Percentiles rank a stretch among this genome's conserved stretches.
phyloP scores from a whole-genome alignment of 371 early-diverging fungal species.

The Mortierella sp. region DNA sequence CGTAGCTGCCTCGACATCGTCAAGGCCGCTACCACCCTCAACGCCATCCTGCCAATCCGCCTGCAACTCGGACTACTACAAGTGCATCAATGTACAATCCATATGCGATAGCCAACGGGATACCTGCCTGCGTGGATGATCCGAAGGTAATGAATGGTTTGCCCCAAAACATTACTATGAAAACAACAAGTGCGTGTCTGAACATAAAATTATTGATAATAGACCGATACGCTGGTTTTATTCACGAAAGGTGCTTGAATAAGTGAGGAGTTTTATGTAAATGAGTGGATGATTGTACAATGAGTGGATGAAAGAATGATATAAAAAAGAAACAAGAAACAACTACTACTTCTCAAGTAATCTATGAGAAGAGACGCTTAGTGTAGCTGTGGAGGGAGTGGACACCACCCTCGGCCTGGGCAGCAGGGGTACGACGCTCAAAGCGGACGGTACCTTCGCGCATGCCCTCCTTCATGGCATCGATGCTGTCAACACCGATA shows the following conservation, averaged over 20 bases:
- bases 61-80: conserved; percentile 19
- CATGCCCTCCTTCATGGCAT: conserved; percentile 77
- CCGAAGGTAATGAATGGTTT: not conserved
- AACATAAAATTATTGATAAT: too few species aligned
- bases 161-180: too few species aligned
- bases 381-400: conserved; percentile 93
- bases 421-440: conserved; percentile 94
- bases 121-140: not conserved
- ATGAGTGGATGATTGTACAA: conserved; percentile 2
- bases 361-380: conserved; percentile 85
- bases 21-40: conserved; percentile 8
- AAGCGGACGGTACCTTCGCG: conserved; percentile 85
- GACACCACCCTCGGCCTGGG: conserved; percentile 97
- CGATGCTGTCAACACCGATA: conserved; percentile 84
- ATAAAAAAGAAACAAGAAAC: not conserved
- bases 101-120: not conserved
- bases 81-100: conserved; percentile 8
- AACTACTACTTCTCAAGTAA: not conserved
- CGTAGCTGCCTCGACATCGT: not conserved
- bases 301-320: conserved; percentile 7
- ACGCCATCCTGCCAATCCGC: conserved; percentile 15
- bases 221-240: not conserved
- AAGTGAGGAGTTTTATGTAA: not conserved
- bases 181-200: too few species aligned
- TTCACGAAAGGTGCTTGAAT: not conserved